Evolutionary conservation across 495 filamentous ascomycete genomes (phyloP), one percentile per base, ranked within the genome.

Genomic region (Penicillium pancosmium): DNA sequence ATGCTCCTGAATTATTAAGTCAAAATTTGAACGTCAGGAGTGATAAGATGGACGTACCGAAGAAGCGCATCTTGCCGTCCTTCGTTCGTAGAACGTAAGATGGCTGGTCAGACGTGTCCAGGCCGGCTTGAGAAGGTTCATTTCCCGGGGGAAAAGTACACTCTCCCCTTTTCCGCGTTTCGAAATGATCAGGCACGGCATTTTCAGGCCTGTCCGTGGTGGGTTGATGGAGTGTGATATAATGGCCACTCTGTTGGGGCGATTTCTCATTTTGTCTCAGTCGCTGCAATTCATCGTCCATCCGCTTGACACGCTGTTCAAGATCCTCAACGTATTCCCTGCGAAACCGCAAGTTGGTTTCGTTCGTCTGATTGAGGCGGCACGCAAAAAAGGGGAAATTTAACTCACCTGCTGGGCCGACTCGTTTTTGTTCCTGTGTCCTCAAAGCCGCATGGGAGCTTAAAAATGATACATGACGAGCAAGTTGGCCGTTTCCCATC

Each of bases 1-100:
- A 62, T 9, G 62, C 58, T 6, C 64, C 58, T 58, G 34, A 16
- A 12, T 7, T 57, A 36, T 11, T 9, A 52, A 49, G 49, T 56
- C 12, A 23, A 33, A 27, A 33, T 15, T 18, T 55, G 36, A 43
- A 19, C 47, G 43, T 36, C 40, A 11, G 33, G 18, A 27, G 31
- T 9, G 4, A 16, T 16, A 5, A 21, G 16, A 18, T 16, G 10
- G n/a, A 44, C 51, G 27, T 6, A 67, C 61, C 64, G 47, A 61
- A 67, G 50, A 59, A 64, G 3, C 64, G 61, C 57, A 64, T 62
- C 23, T 43, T 52, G 19, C 55, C 55, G n/a, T 23, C 44, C 21
- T 40, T 44, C 18, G 43, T 50, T 36, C 54, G 53, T 18, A 61
- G 40, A 16, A 49, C 51, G 34, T 58, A 64, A 38, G 57, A 57